These are phyloP conservation scores for Colletotrichum musae DNA, from an alignment of 2,329 filamentous ascomycete species.

Conservation along the genomic window DNA sequence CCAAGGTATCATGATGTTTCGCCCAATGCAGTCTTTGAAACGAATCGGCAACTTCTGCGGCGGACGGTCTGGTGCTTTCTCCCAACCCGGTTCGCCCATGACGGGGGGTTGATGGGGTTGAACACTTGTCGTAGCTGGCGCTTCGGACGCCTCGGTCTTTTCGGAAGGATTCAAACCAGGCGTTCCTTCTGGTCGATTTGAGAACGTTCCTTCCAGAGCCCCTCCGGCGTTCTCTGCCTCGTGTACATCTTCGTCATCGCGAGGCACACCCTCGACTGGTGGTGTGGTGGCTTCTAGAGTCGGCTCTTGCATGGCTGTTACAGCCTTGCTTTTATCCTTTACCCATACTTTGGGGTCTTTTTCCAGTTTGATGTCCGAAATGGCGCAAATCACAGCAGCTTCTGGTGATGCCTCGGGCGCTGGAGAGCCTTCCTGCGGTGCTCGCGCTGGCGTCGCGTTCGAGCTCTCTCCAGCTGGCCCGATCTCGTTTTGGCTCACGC, in stretches of 20 bases:
- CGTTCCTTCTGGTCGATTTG: neutral
- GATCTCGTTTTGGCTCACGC: too few species aligned
- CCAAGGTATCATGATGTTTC: slow-evolving; percentile 39
- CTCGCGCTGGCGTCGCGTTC: neutral
- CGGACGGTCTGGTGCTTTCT: slow-evolving; percentile 27
- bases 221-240: neutral
- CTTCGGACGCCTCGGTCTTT: neutral
- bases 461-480: neutral
- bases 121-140: neutral
- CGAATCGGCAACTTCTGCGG: slow-evolving; percentile 41
- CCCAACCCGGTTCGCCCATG: slow-evolving; percentile 30
- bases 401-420: neutral
- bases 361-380: neutral
- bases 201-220: neutral
- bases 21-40: slow-evolving; percentile 36
- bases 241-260: neutral
- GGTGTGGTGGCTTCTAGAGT: neutral
- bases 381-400: neutral
- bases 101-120: neutral
- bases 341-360: neutral
- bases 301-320: neutral
- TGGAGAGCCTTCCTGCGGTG: neutral
- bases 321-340: too few species aligned
- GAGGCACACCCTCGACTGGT: neutral
- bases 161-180: neutral